Conservation (phyloP, 345 rosid genomes). For the Salix exigua region DNA sequence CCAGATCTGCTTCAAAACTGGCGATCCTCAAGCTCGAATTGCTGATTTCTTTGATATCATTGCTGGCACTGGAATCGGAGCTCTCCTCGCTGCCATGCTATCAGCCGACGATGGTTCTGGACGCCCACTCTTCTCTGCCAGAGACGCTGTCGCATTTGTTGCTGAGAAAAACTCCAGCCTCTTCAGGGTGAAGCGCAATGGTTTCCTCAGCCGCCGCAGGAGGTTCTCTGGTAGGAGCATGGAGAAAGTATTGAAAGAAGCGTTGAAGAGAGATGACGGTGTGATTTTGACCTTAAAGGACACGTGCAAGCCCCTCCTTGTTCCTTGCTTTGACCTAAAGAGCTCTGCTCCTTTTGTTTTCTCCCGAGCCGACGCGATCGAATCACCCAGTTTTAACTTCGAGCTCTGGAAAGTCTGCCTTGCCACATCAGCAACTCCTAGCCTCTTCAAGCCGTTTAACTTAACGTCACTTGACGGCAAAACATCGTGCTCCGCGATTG, state of each 20-base stretch:
- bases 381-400: conserved; percentile 85
- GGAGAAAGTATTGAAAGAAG: conserved; percentile 59
- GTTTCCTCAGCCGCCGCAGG: conserved; percentile 41
- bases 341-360: conserved; percentile 95
- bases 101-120: conserved; percentile 73
- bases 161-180: conserved; percentile 48
- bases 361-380: conserved; percentile 93
- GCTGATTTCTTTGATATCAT: conserved; percentile 87
- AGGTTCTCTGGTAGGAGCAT: conserved; percentile 67
- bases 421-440: conserved; percentile 85
- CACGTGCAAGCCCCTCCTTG: conserved; percentile 90
- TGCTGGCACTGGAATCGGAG: conserved; percentile 88
- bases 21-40: conserved; percentile 63
- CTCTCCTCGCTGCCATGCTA: conserved; percentile 65
- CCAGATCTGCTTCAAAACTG: conserved; percentile 75
- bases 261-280: conserved; percentile 61
- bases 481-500: conserved; percentile 74
- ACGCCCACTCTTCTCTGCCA: conserved; percentile 65
- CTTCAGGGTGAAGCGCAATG: conserved; percentile 39
- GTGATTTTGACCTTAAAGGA: conserved; percentile 65
- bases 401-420: conserved; percentile 89
- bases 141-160: conserved; percentile 56
- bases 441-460: conserved; percentile 71
- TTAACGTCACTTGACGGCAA: conserved; percentile 73
- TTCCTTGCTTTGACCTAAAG: conserved; percentile 91